Base-by-base conservation (phyloP, 2,329 filamentous ascomycete genomes). In the Pseudonectria foliicola region DNA sequence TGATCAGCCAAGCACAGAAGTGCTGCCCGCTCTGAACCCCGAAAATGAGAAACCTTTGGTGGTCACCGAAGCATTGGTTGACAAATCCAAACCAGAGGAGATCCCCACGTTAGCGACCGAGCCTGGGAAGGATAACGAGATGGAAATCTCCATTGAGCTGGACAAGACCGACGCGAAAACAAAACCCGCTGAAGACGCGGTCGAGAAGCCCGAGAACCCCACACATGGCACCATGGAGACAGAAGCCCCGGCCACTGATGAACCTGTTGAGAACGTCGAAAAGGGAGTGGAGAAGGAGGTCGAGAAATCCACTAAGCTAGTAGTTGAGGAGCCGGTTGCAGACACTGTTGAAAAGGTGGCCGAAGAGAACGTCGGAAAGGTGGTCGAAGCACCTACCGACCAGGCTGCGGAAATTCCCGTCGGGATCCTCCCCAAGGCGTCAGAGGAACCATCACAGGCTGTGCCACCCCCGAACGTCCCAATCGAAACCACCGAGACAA, bases 401-500 rank as follows among this genome's bases (percentile, higher is more conserved):
- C 24, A 39, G 46, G 7, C 25, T 23, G 10, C 18, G 31, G 18
- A 40, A 38, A 18, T 8, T 8, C 25, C 24, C 7, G 18, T 13
- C 7, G 45, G 44, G 14, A 24, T 11, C 15, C n/a, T 24, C 14
- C 14, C 21, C 13, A 10, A 12, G 12, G 12, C 11, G 25, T 12
- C 11, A 5, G 25, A 27, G 11, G 25, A 12, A 10, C 10, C 25
- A 4, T 13, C 13, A 29, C 23, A 37, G 10, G 6, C 26, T 12
- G 13, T 31, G n/a, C 15, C 37, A 10, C 31, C 40, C 11, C 39
- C 45, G 2, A 40, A 39, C 23, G 33, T 45, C 14, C 38, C 50
- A 3, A 34, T 50, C 16, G 57, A 58, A 40, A 52, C 49, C 5
- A 50, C 44, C 7, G 59, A 60, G 30, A 35, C 38, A n/a, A 49